phyloP scores from a whole-genome alignment of 768 basidiomycete genomes.

The Podaxis sp. region DNA sequence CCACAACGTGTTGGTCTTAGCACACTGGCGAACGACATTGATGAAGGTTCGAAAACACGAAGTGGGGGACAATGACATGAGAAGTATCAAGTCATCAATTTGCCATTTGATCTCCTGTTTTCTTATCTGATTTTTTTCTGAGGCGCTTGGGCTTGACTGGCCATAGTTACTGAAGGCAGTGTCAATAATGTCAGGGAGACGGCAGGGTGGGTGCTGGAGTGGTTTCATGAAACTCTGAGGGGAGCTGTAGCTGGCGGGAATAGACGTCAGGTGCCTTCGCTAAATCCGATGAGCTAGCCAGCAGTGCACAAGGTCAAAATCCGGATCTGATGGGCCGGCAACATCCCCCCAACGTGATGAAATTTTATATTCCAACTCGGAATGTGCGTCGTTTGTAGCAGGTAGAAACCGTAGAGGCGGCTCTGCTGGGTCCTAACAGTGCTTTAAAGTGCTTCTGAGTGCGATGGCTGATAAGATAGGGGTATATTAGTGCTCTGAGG shows the following conservation, averaged over 20 bases:
- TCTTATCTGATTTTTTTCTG: slow-evolving; percentile 13
- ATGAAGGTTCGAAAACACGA: slow-evolving; percentile 5
- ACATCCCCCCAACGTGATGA: slow-evolving; percentile 3
- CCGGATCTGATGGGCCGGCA: slow-evolving; percentile 13
- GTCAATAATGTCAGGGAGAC: not conserved
- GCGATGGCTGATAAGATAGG: slow-evolving; percentile 12
- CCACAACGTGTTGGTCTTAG: slow-evolving; percentile 10
- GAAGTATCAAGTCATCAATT: slow-evolving; percentile 8
- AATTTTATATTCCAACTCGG: not conserved
- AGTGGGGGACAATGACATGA: slow-evolving; percentile 3
- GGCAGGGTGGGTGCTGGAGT: not conserved
- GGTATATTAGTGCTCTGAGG: not conserved
- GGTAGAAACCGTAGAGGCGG: not conserved
- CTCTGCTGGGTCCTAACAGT: not conserved
- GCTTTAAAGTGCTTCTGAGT: not conserved
- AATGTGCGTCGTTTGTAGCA: not conserved
- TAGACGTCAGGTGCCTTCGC: not conserved
- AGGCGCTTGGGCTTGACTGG: not conserved
- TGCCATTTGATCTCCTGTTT: not conserved
- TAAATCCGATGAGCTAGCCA: not conserved
- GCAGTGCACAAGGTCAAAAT: not conserved
- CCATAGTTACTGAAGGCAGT: not conserved
- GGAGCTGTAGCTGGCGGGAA: not conserved
- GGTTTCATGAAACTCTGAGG: not conserved
- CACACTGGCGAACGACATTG: not conserved